Evolutionary conservation across 2,329 filamentous ascomycete genomes (phyloP), one percentile per base, ranked within the genome.

Genomic region (Monilinia fructigena): DNA sequence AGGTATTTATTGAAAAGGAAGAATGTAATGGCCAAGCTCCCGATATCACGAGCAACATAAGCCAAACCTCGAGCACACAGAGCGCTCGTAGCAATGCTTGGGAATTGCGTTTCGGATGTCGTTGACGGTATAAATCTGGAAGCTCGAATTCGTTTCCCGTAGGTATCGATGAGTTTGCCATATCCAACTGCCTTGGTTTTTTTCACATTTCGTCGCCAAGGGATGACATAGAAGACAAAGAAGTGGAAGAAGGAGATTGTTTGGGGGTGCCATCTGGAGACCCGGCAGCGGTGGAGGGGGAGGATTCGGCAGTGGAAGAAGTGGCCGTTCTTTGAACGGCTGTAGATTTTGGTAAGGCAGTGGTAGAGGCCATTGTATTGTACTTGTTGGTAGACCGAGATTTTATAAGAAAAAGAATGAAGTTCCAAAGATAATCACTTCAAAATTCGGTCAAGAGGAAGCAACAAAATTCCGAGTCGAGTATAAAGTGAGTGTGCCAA

Each of bases 81-180:
- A 96, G 69, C 95, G 90, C 82, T 97, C 85, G 79, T 90, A 98
- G 86, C 95, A 99, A 85, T 97, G 95, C 80, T 93, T 92, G 71
- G 95, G 95, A 73, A 99, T 99, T 78, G 95, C 95, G 81, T 97
- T 91, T 76, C 92, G 89, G 77, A 99, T 94, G 77, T 99, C 87
- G 84, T 97, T 97, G 85, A 99, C 96, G 77, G 93, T 96, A 83
- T 90, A 99, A 99, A 80, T 98, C 89, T 72, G 95, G 95, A 66
- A 96, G 85, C 79, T 92, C 84, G 82, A 99, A 99, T 76, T 93
- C 86, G 80, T 98, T 97, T 80, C 95, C 95, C 95, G 78, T 96
- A 95, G 16, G 92, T 94, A 81, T 99, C 93, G 71, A 95, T 75
- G 72, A 99, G 86, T 78, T 88, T 86, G 74, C 86, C 86, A 73